phyloP scores from a whole-genome alignment of 306 rosid species.

The Sicyos edulis region DNA sequence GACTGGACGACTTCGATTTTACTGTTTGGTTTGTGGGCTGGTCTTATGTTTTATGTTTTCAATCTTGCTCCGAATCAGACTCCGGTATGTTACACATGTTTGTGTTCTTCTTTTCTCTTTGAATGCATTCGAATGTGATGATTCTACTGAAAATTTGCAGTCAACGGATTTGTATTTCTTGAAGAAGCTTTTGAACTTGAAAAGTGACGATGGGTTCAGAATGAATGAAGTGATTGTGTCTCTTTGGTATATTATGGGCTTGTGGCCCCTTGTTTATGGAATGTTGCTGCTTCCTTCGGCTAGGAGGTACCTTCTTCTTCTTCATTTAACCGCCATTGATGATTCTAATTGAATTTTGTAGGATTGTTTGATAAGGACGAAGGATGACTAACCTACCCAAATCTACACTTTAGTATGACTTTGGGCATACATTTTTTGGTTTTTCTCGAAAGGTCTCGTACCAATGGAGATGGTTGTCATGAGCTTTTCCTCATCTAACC shows the following conservation, averaged over 20 bases:
- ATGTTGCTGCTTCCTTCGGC: slow-evolving; percentile 82
- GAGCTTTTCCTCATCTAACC: no score
- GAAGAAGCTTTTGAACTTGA: slow-evolving; percentile 68
- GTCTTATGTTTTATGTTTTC: slow-evolving; percentile 59
- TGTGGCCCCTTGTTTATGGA: slow-evolving; percentile 84
- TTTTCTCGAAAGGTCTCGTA: no score
- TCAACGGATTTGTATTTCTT: slow-evolving; percentile 64
- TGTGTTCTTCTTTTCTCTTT: not conserved
- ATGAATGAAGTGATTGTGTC: slow-evolving; percentile 81
- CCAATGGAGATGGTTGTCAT: no score
- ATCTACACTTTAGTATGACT: no score
- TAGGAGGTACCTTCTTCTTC: slow-evolving; percentile 81
- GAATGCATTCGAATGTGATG: not conserved
- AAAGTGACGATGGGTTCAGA: slow-evolving; percentile 76
- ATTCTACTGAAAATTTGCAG: slow-evolving; percentile 29
- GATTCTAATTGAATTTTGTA: no score
- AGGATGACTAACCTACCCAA: no score
- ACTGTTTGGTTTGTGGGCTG: slow-evolving; percentile 67
- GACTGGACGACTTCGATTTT: slow-evolving; percentile 83
- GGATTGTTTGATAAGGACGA: no score
- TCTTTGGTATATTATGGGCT: slow-evolving; percentile 83
- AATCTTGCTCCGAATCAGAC: slow-evolving; percentile 79
- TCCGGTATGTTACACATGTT: slow-evolving; percentile 47
- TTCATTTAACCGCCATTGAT: no score
- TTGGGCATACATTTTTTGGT: no score